phyloP scores from a whole-genome alignment of 2,329 filamentous ascomycete genomes.

The Fusarium siculi region DNA sequence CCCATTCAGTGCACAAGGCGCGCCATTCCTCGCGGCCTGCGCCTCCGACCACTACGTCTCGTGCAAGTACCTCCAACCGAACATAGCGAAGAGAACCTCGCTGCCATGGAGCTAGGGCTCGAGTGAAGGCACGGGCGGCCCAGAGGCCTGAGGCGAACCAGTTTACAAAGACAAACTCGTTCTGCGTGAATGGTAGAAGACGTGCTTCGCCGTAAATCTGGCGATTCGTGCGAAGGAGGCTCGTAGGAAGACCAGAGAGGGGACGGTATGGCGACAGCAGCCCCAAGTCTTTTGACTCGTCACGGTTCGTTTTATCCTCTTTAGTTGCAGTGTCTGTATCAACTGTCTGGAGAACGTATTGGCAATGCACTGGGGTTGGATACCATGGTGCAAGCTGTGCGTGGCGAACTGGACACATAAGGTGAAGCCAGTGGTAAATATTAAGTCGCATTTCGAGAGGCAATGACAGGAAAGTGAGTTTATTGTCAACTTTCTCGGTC shows the following conservation, averaged over 20 bases:
- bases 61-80: constrained; percentile 53
- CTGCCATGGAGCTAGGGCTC: constrained; percentile 55
- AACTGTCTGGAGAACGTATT: constrained; percentile 47
- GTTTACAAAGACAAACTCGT: constrained; percentile 60
- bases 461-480: constrained; percentile 46
- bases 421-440: constrained; percentile 57
- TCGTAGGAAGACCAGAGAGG: constrained; percentile 53
- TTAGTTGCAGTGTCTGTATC: background rate
- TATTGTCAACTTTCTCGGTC: background rate
- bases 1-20: constrained; percentile 51
- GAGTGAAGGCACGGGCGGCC: constrained; percentile 52
- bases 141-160: constrained; percentile 59
- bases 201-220: constrained; percentile 58
- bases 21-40: constrained; percentile 49
- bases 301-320: background rate
- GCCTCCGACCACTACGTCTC: constrained; percentile 49
- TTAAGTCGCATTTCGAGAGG: constrained; percentile 59
- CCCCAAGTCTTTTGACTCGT: background rate
- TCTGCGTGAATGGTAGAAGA: constrained; percentile 52
- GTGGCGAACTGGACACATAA: constrained; percentile 52
- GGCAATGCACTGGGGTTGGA: constrained; percentile 48
- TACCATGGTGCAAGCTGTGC: constrained; percentile 54
- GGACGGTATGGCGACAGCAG: constrained; percentile 51
- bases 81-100: constrained; percentile 52
- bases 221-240: constrained; percentile 51